These are phyloP conservation scores for Chromera velia DNA, from an alignment of 73 alveolate genomes.

Conservation along the genomic window DNA sequence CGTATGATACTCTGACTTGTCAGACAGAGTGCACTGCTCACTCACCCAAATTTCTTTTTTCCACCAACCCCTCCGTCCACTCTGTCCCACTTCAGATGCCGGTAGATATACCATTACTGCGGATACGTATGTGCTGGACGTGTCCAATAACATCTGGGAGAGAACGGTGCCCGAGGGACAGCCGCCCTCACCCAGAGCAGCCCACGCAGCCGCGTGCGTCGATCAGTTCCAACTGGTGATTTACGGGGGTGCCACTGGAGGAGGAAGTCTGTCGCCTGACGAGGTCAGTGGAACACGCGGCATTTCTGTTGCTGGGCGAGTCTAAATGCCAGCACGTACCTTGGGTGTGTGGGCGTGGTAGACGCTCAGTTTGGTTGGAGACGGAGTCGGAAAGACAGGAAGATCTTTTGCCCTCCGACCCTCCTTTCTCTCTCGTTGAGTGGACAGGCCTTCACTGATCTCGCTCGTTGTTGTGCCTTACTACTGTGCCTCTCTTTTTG, in stretches of 20 bases:
- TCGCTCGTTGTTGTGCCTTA: too few species aligned
- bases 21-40: too few species aligned
- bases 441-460: too few species aligned
- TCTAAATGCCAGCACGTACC: background rate
- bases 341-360: background rate
- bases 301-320: background rate
- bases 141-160: slow-evolving; percentile 25
- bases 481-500: too few species aligned
- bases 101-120: slow-evolving; percentile 94
- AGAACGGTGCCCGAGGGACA: slow-evolving; percentile 18
- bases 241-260: slow-evolving; percentile 98
- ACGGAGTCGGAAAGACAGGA: too few species aligned
- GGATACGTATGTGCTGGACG: slow-evolving; percentile 82
- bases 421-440: too few species aligned
- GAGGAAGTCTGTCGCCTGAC: slow-evolving; percentile 55
- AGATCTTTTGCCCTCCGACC: too few species aligned
- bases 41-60: too few species aligned
- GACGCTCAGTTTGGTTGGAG: background rate
- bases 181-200: slow-evolving; percentile 91
- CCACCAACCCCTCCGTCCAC: too few species aligned
- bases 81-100: slow-evolving; percentile 66
- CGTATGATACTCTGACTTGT: background rate
- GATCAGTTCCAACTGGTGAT: slow-evolving; percentile 67
- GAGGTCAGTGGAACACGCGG: background rate
- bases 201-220: slow-evolving; percentile 73